phyloP scores from a whole-genome alignment of 257 asterid genomes.

The Datura wrightii region DNA sequence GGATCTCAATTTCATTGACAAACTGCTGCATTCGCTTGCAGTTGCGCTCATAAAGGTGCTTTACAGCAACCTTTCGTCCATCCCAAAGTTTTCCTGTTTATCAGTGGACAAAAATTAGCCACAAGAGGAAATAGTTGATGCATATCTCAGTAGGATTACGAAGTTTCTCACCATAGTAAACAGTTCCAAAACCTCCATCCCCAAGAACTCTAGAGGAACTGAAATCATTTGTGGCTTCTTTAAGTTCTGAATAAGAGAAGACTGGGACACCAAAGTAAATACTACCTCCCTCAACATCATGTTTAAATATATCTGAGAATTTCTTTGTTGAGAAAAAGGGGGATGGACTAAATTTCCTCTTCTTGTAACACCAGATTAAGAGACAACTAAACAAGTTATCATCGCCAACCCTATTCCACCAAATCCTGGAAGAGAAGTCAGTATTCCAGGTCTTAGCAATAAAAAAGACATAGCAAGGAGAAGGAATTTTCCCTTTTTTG shows the following conservation, averaged over 20 bases:
- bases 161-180: constrained; percentile 16
- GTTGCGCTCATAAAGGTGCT: constrained; percentile 21
- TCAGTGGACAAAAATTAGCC: not conserved
- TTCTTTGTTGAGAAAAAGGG: constrained; percentile 4
- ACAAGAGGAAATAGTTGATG: not conserved
- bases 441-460: not conserved
- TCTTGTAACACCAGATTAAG: not conserved
- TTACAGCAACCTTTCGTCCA: constrained; percentile 17
- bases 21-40: constrained; percentile 25
- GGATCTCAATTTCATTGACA: constrained; percentile 29
- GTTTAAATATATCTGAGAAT: not conserved
- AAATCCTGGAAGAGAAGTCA: not conserved
- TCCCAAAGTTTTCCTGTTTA: constrained; percentile 24
- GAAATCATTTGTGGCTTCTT: constrained; percentile 2
- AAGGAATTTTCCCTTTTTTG: not conserved
- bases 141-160: not conserved
- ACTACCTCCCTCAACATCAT: not conserved
- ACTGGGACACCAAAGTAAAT: not conserved
- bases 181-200: constrained; percentile 30
- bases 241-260: constrained; percentile 12
- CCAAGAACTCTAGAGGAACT: not conserved
- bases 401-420: not conserved
- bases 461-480: not conserved
- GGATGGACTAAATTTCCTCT: not conserved
- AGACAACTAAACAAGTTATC: not conserved